Percentiles rank a stretch among this genome's conserved stretches.
Evolutionary conservation across 2,329 filamentous ascomycete species (phyloP).

Genomic region (Chaetomiaceae sp.): DNA sequence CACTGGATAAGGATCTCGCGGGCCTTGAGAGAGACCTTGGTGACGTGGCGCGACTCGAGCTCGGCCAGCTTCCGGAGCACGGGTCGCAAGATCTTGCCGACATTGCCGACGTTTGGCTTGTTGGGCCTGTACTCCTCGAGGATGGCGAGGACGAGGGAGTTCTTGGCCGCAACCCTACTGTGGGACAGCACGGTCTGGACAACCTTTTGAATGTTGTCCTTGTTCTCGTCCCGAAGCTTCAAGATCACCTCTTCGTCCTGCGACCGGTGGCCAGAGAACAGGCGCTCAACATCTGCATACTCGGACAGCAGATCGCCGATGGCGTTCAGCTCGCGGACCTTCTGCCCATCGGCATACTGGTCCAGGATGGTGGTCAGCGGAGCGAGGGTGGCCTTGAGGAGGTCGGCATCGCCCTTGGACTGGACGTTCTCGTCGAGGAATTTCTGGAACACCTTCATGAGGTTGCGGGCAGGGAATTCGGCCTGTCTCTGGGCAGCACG

Average conservation of each 20-base stretch:
- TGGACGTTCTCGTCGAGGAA: slow-evolving; percentile 85
- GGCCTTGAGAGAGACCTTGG: slow-evolving; percentile 96
- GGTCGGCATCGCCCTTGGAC: slow-evolving; percentile 60
- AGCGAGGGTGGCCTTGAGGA: slow-evolving; percentile 67
- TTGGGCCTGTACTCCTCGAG: slow-evolving; percentile 94
- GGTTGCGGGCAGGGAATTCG: slow-evolving; percentile 88
- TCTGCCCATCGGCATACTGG: slow-evolving; percentile 80
- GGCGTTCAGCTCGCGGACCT: slow-evolving; percentile 80
- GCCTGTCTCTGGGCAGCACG: slow-evolving; percentile 69
- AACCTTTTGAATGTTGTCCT: slow-evolving; percentile 81
- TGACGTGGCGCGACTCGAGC: slow-evolving; percentile 76
- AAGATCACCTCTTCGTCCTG: slow-evolving; percentile 94
- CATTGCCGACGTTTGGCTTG: slow-evolving; percentile 82
- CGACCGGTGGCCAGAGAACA: slow-evolving; percentile 78
- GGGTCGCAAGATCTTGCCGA: slow-evolving; percentile 81
- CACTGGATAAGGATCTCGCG: slow-evolving; percentile 97
- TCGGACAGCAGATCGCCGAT: slow-evolving; percentile 74
- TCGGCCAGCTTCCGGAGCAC: slow-evolving; percentile 83
- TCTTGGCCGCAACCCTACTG: slow-evolving; percentile 88
- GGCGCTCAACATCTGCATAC: slow-evolving; percentile 78
- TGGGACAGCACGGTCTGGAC: slow-evolving; percentile 90
- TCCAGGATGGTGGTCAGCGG: slow-evolving; percentile 76
- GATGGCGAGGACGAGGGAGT: slow-evolving; percentile 85
- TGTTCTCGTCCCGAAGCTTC: slow-evolving; percentile 91
- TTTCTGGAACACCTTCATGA: slow-evolving; percentile 77